Evolutionary conservation across 2,329 filamentous ascomycete species (phyloP), one percentile per base, ranked within the genome.

Genomic region (Colletotrichum sp.): DNA sequence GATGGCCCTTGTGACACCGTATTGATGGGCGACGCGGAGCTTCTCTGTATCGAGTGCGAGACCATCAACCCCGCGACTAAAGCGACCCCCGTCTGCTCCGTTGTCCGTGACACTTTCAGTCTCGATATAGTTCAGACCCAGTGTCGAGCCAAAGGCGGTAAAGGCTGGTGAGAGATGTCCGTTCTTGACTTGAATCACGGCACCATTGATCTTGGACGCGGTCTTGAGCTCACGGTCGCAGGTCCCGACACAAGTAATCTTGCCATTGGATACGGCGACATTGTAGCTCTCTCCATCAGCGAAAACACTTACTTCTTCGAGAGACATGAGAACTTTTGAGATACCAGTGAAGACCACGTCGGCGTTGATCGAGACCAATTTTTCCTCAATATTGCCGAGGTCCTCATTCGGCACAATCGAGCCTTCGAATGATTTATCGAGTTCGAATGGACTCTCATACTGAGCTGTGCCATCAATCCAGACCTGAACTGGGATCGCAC

Each of bases 41-140:
- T 92, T 92, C 82, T 91, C 90, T n/a, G 86, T 88, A 67, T 89
- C 89, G 1, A 92, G 84, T 3, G 86, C 85, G 5, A 92, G 87
- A 0, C 90, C 91, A 77, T 92, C 90, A 7, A 91, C 83, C 4
- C 89, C 92, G 16, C 92, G 88, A 59, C 89, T 91, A 78, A 93
- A 93, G 8, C 85, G 80, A 1, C 85, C 81, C 0, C 83, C 82
- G 70, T 85, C 86, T 1, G 81, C 80, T 2, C 90, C 90, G 75
- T 91, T 91, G 76, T 91, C 89, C 1, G 88, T 90, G 57, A 85
- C 84, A 8, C 85, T 80, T 75, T 94, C 93, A 4, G 88, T 87
- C 69, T 90, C 89, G 63, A 95, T 93, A 55, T 91, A 92, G 77
- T 90, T 90, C 5, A 95, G 87, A 1, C 93, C 93, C 0, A 95